Conservation (phyloP, 2,329 filamentous ascomycete genomes). For the Elsinoe ampelina region DNA sequence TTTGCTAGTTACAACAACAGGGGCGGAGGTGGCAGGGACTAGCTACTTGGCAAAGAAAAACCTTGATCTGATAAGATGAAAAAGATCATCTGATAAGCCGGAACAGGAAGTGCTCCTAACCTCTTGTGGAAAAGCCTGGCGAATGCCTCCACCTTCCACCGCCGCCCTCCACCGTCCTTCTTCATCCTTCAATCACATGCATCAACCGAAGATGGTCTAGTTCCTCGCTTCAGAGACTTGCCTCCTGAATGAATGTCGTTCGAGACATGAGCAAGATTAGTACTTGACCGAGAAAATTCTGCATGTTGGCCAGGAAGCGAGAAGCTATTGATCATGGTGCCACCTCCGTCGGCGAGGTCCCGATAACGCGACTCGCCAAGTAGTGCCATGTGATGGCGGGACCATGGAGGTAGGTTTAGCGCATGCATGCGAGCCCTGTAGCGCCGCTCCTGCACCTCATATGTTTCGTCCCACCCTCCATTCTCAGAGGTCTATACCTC, state of each 20-base stretch:
- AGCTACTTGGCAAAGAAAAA: neutral
- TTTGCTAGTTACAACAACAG: too few relatives aligned
- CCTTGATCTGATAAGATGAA: conserved; percentile 6
- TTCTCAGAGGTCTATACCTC: neutral
- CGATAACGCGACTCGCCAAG: conserved; percentile 13
- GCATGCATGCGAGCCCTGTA: neutral
- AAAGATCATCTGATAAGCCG: conserved; percentile 2
- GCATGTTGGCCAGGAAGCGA: neutral
- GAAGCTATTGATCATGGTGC: neutral
- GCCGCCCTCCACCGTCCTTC: neutral
- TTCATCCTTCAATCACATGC: conserved; percentile 1
- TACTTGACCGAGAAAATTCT: too few relatives aligned
- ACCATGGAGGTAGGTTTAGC: neutral
- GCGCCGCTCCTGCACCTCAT: neutral
- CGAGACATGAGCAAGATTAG: neutral
- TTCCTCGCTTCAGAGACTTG: neutral
- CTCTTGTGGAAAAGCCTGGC: neutral
- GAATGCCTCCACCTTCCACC: neutral
- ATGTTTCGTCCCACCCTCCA: neutral
- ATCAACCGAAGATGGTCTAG: neutral
- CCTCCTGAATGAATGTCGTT: too few relatives aligned
- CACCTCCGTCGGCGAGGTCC: conserved; percentile 14
- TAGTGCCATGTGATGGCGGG: neutral
- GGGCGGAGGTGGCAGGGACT: neutral
- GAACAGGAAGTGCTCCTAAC: neutral